Base-by-base conservation (phyloP, 345 rosid genomes). In the Melastoma malabathricum region DNA sequence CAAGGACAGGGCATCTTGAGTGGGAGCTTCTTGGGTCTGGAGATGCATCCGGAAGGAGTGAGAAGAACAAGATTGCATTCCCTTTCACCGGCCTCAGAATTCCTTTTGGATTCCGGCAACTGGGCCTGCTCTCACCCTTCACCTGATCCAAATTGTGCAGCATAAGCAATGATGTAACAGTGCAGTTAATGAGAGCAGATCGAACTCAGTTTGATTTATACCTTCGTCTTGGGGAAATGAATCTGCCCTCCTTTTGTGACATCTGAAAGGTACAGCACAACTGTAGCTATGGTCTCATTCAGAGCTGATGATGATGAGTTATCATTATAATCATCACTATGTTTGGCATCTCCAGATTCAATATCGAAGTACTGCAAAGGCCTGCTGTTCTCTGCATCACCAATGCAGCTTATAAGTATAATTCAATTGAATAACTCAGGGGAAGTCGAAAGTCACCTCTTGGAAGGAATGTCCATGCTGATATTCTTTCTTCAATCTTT, bases 391-490 rank as follows among this genome's bases (percentile, higher is more conserved):
- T 72, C 98, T 86, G 77, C 57, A 63, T 46, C 61, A 49, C 20
- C 3, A 6, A 13, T 34, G 13, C 6, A 15, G 20, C 9, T 29
- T 31, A 31, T 9, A 25, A 29, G 12, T 17, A 2, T 13, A 27
- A 18, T 15, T 23, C 22, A 34, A 27, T 15, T 34, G 41, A 1
- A 8, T 12, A 34, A 34, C 10, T 34, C 41, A 44, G 16, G 22
- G 5, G 46, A 56, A 13, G 10, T 15, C 17, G 43, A 23, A 22
- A 19, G 39, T 39, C 68, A 80, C 96, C 93, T 72, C 68, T 70
- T 3, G 98, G 98, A 59, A 86, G 83, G 54, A 82, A 82, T 48
- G 87, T 82, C 96, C 95, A 92, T 1, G 89, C 80, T 1, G 96
- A 77, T 46, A 92, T 65, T 76, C 77, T 78, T 63, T 84, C 89